A percentile compares a stretch with the other conserved stretches of the same genome.
These are phyloP conservation scores for Apiospora arundinis DNA, from an alignment of 2,329 filamentous ascomycete species.

Conservation along the genomic window DNA sequence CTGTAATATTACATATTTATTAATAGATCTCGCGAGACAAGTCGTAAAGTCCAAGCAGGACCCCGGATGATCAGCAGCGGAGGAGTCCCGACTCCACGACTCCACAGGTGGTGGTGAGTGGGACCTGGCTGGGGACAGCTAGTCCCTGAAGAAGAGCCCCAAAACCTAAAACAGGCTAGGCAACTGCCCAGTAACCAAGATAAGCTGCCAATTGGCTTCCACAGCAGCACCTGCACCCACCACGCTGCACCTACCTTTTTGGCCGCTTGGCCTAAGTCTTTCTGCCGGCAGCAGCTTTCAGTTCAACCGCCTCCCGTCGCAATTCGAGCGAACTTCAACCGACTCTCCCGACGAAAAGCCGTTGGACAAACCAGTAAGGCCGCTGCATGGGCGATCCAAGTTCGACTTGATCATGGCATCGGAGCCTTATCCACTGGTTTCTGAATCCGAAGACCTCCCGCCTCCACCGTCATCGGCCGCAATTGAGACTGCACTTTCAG, in stretches of 20 bases:
- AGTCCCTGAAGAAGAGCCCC: too few relatives aligned
- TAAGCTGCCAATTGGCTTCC: too few relatives aligned
- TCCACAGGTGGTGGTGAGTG: too few relatives aligned
- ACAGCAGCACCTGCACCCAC: not conserved
- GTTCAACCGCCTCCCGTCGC: slow-evolving; percentile 8
- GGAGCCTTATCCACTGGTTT: slow-evolving; percentile 22
- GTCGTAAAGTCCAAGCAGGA: too few relatives aligned
- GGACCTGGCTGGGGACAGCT: too few relatives aligned
- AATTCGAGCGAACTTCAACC: slow-evolving; percentile 22
- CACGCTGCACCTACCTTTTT: not conserved
- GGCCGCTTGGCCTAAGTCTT: not conserved
- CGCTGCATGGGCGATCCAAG: not conserved
- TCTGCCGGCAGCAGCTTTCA: not conserved
- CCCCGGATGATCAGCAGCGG: too few relatives aligned
- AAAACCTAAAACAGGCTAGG: not conserved
- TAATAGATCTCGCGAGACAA: too few relatives aligned
- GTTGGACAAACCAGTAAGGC: slow-evolving; percentile 14
- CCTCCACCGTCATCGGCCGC: slow-evolving; percentile 5
- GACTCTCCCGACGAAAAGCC: slow-evolving; percentile 21
- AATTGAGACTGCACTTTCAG: slow-evolving; percentile 2
- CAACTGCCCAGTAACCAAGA: too few relatives aligned
- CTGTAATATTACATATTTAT: not conserved
- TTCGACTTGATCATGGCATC: slow-evolving; percentile 15
- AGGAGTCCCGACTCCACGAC: too few relatives aligned
- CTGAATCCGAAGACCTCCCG: slow-evolving; percentile 21